Evolutionary conservation across 371 early-diverging fungal genomes (phyloP).

Genomic region (Capillidium rhysosporum): DNA sequence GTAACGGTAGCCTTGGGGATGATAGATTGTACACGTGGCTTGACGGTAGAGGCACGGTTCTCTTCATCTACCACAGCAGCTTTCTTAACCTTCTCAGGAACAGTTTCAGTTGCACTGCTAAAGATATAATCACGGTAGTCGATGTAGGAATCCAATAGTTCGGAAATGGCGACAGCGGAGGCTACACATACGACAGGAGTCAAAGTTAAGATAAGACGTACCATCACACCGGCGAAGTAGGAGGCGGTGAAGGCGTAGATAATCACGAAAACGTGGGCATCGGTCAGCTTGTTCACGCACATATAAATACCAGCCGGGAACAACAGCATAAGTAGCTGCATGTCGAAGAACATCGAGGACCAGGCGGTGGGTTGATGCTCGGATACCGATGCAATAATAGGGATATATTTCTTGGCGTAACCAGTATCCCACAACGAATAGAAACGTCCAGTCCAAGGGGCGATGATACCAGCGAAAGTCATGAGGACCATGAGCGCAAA

Average conservation of each 20-base stretch:
- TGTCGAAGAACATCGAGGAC: conserved; percentile 97
- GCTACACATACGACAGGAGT: conserved; percentile 95
- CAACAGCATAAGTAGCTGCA: conserved; percentile 77
- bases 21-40: neutral
- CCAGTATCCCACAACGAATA: conserved; percentile 98
- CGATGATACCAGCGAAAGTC: conserved; percentile 60
- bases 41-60: neutral
- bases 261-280: conserved; percentile 94
- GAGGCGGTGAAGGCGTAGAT: conserved; percentile 85
- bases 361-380: conserved; percentile 99
- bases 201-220: conserved; percentile 91
- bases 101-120: conserved; percentile 7
- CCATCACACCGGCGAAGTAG: conserved; percentile 99
- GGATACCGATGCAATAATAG: conserved; percentile 97
- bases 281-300: conserved; percentile 74
- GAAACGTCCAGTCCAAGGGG: conserved; percentile 97
- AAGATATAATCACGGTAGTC: conserved; percentile 10
- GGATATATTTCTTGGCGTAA: conserved; percentile 96
- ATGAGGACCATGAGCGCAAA: conserved; percentile 28
- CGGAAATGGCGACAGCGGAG: conserved; percentile 79
- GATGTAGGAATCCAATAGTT: conserved; percentile 59
- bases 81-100: conserved; percentile 8
- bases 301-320: conserved; percentile 96
- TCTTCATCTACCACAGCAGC: neutral
- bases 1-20: conserved; percentile 16